These are phyloP conservation scores for Ballota nigra DNA, from an alignment of 257 asterid genomes.

Conservation along the genomic window DNA sequence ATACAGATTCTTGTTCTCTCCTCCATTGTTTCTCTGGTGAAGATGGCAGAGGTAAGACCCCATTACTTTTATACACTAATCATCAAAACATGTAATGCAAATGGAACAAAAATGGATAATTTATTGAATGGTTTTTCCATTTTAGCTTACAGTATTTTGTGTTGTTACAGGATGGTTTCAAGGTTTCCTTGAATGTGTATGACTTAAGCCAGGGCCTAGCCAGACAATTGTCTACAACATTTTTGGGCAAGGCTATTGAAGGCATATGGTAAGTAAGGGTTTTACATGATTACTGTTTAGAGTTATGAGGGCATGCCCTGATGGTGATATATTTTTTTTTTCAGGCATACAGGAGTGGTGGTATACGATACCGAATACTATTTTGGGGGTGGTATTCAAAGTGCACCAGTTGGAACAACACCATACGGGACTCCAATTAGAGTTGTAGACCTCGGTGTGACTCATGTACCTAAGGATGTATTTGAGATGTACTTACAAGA, in stretches of 20 bases:
- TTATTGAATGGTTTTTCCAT: neutral
- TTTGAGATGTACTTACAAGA: conserved; percentile 80
- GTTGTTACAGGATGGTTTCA: conserved; percentile 69
- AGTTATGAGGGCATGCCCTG: neutral
- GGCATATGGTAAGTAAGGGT: conserved; percentile 75
- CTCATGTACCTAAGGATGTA: conserved; percentile 87
- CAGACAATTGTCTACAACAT: conserved; percentile 71
- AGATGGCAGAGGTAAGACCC: conserved; percentile 60
- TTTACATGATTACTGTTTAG: neutral
- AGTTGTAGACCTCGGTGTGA: conserved; percentile 76
- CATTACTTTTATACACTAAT: neutral
- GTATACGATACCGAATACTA: conserved; percentile 87
- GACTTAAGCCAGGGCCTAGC: conserved; percentile 98
- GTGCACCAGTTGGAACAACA: conserved; percentile 65
- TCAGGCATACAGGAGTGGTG: conserved; percentile 95
- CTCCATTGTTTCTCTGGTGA: conserved; percentile 9
- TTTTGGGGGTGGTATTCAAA: conserved; percentile 87
- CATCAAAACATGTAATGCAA: neutral
- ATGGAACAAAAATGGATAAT: neutral
- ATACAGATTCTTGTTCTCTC: conserved; percentile 1
- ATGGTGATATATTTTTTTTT: neutral
- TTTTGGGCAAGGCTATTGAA: conserved; percentile 89
- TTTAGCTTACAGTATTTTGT: conserved; percentile 1
- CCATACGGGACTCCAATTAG: conserved; percentile 85
- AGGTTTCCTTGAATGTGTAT: conserved; percentile 76